Evolutionary conservation across 768 basidiomycete genomes (phyloP).

Genomic region (Boletales sp.): DNA sequence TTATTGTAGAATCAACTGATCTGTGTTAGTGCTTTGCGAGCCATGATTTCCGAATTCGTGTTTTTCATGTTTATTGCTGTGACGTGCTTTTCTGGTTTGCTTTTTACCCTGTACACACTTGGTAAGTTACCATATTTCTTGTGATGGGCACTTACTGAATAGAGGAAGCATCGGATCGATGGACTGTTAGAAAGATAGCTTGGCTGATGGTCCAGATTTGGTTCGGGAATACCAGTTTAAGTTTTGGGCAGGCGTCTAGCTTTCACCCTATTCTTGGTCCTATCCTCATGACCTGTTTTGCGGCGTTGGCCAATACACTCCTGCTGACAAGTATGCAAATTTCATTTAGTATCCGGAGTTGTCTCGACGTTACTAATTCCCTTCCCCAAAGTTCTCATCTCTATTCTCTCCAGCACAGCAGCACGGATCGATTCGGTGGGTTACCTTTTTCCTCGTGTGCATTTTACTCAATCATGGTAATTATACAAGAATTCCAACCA

Average conservation of each 20-base stretch:
- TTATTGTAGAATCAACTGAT: conserved; percentile 4
- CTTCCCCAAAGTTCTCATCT: conserved; percentile 57
- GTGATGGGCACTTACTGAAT: conserved; percentile 22
- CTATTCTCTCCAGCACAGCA: conserved; percentile 87
- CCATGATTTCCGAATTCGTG: conserved; percentile 77
- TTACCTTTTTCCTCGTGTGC: background rate
- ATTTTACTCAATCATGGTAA: background rate
- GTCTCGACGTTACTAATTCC: conserved; percentile 1
- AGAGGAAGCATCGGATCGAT: conserved; percentile 27
- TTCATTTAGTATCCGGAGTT: background rate
- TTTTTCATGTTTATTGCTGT: conserved; percentile 77
- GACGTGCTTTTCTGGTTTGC: conserved; percentile 78
- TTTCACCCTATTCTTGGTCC: conserved; percentile 74
- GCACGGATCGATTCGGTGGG: conserved; percentile 65
- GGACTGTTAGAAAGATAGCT: conserved; percentile 49
- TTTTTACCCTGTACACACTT: conserved; percentile 52
- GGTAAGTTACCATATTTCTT: conserved; percentile 27
- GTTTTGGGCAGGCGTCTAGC: conserved; percentile 51
- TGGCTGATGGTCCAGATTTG: conserved; percentile 88
- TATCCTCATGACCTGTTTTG: conserved; percentile 75
- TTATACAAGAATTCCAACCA: conserved; percentile 50
- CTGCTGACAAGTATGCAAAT: conserved; percentile 67
- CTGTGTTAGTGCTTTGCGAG: conserved; percentile 60
- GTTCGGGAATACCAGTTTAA: conserved; percentile 75
- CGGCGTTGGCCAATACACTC: conserved; percentile 75